These are phyloP conservation scores for Neckera pumila DNA, from an alignment of 225 moss, liverwort and hornwort genomes.

Conservation along the genomic window DNA sequence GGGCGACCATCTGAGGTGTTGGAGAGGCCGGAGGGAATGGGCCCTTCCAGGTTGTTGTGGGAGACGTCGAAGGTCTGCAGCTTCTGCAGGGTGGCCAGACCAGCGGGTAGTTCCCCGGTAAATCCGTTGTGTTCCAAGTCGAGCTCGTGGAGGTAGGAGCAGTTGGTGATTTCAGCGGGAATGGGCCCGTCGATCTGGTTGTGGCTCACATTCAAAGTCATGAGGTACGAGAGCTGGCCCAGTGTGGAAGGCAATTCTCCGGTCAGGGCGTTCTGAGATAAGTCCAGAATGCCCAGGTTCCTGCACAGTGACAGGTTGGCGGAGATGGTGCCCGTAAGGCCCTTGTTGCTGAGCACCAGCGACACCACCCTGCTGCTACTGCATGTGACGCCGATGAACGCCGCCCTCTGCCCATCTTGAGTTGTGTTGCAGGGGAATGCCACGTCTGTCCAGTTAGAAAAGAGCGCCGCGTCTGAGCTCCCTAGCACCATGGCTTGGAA, in stretches of 20 bases:
- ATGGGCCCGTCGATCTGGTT: constrained; percentile 57
- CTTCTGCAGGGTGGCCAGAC: constrained; percentile 43
- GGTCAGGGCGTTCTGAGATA: constrained; percentile 52
- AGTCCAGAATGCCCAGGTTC: constrained; percentile 55
- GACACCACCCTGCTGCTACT: constrained; percentile 46
- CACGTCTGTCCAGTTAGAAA: constrained; percentile 53
- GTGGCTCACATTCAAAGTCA: constrained; percentile 49
- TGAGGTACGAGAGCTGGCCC: constrained; percentile 48
- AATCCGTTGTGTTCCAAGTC: constrained; percentile 59
- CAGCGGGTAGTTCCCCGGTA: constrained; percentile 39
- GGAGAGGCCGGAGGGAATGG: constrained; percentile 47
- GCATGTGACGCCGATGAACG: constrained; percentile 46
- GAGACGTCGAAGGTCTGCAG: constrained; percentile 65
- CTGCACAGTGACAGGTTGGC: constrained; percentile 43
- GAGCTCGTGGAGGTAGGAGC: constrained; percentile 48
- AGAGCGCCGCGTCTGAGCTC: not conserved
- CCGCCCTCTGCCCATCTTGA: not conserved
- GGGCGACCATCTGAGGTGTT: constrained; percentile 53
- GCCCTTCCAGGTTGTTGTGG: constrained; percentile 54
- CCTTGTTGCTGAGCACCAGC: constrained; percentile 29
- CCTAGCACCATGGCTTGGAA: constrained; percentile 18
- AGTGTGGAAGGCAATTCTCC: constrained; percentile 45
- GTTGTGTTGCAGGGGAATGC: constrained; percentile 61
- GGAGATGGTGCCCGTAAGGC: constrained; percentile 56
- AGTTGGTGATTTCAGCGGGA: constrained; percentile 55